Percentiles rank a stretch among this genome's conserved stretches.
phyloP scores from a whole-genome alignment of 2,329 filamentous ascomycete species.

The Calonectria pseudoturangicola region DNA sequence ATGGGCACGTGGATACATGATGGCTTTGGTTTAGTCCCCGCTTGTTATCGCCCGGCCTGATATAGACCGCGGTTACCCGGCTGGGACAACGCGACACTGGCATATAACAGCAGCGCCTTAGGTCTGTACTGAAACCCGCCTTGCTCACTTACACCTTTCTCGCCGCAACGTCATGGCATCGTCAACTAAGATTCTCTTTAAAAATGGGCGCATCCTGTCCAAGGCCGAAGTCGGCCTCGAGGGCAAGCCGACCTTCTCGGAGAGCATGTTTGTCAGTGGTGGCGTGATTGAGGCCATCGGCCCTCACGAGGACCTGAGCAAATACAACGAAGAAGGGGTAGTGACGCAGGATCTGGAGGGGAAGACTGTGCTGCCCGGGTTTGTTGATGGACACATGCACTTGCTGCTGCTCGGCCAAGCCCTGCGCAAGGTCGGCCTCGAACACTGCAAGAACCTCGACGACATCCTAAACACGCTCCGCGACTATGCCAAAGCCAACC shows the following conservation, averaged over 20 bases:
- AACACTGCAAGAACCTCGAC: constrained; percentile 67
- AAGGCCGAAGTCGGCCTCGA: constrained; percentile 50
- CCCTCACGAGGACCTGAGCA: constrained; percentile 54
- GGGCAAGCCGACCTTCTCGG: constrained; percentile 55
- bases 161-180: constrained; percentile 42
- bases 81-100: neutral
- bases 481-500: constrained; percentile 67
- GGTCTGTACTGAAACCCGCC: neutral
- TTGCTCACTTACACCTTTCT: neutral
- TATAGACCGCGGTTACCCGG: neutral
- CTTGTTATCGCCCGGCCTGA: constrained; percentile 17
- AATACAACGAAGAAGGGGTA: constrained; percentile 31
- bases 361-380: constrained; percentile 69
- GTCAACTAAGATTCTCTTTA: constrained; percentile 46
- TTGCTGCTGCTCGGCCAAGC: constrained; percentile 73
- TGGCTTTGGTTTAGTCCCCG: constrained; percentile 14
- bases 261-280: constrained; percentile 59
- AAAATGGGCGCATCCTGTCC: constrained; percentile 56
- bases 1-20: constrained; percentile 34
- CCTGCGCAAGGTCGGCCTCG: constrained; percentile 69
- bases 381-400: constrained; percentile 76
- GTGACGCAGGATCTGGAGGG: constrained; percentile 56
- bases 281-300: constrained; percentile 61
- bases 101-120: neutral
- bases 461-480: constrained; percentile 70